These are phyloP conservation scores for Backusella westeae DNA, from an alignment of 192 early-diverging fungal species.

Conservation along the genomic window DNA sequence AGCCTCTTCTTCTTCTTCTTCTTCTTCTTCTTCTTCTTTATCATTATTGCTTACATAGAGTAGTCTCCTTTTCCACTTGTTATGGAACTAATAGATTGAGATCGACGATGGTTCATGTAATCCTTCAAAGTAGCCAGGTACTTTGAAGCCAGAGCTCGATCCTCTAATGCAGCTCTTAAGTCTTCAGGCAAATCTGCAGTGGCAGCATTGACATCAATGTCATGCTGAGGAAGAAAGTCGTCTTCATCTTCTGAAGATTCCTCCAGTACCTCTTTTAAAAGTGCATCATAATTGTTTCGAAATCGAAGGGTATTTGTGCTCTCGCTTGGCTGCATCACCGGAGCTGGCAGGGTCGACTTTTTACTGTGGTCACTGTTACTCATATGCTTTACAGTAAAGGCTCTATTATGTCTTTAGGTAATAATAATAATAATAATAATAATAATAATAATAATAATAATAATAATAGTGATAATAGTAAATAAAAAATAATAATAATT, in stretches of 20 bases:
- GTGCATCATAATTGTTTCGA: conserved; percentile 44
- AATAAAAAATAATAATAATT: neutral
- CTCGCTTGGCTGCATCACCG: conserved; percentile 17
- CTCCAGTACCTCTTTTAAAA: conserved; percentile 54
- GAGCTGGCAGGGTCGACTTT: neutral
- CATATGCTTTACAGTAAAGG: neutral
- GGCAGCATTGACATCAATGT: conserved; percentile 36
- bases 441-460: neutral
- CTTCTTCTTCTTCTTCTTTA: neutral
- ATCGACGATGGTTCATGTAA: conserved; percentile 38
- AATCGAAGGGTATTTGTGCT: conserved; percentile 30
- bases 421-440: neutral
- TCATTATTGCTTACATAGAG: conserved; percentile 21
- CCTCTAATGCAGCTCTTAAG: conserved; percentile 46
- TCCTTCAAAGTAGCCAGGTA: conserved; percentile 41
- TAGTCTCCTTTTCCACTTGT: conserved; percentile 33
- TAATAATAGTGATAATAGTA: neutral
- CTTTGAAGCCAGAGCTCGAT: conserved; percentile 37
- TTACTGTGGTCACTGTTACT: neutral
- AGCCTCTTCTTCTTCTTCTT: neutral
- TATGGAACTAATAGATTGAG: conserved; percentile 36
- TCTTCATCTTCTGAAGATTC: conserved; percentile 48
- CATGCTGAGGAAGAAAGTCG: conserved; percentile 23
- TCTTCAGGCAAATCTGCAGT: conserved; percentile 45
- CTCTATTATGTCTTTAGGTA: neutral